phyloP scores from a whole-genome alignment of 1,284 basidiomycete species.

The Ceratobasidium papillatum region DNA sequence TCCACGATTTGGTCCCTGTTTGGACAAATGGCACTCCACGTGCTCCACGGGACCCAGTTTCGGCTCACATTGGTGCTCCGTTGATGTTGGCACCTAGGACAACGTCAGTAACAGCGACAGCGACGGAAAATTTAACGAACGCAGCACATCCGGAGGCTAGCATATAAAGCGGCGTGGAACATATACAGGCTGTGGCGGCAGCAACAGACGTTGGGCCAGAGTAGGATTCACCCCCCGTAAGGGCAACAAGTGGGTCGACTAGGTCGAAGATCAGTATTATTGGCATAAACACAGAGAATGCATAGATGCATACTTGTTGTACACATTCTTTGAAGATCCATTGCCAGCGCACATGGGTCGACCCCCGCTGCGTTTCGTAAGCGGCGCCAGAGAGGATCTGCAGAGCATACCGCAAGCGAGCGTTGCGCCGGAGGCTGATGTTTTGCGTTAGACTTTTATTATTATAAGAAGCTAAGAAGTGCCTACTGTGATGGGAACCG shows the following conservation, averaged over 20 bases:
- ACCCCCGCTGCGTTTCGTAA: constrained; percentile 15
- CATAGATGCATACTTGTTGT: constrained; percentile 34
- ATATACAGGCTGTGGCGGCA: constrained; percentile 33
- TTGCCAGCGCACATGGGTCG: constrained; percentile 30
- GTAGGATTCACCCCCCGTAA: constrained; percentile 34
- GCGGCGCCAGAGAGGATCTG: constrained; percentile 34
- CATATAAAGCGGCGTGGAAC: constrained; percentile 9
- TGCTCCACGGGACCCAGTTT: constrained; percentile 33
- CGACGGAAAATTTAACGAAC: background rate
- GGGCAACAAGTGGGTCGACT: constrained; percentile 23
- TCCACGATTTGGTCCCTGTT: constrained; percentile 11
- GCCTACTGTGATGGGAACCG: constrained; percentile 17
- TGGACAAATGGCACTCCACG: constrained; percentile 28
- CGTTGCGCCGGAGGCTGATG: constrained; percentile 24
- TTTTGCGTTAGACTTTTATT: background rate
- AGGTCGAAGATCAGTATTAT: background rate
- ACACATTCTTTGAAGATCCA: constrained; percentile 27
- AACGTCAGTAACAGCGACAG: background rate
- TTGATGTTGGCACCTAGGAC: constrained; percentile 33
- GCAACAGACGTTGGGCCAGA: constrained; percentile 16
- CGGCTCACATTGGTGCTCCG: constrained; percentile 22
- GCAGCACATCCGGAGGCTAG: background rate
- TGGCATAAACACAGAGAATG: no score
- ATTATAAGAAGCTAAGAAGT: background rate
- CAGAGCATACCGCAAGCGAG: constrained; percentile 32